A percentile compares a stretch with the other conserved stretches of the same genome.
These are phyloP conservation scores for Alternaria burnsii DNA, from an alignment of 2,329 filamentous ascomycete species.

Conservation along the genomic window DNA sequence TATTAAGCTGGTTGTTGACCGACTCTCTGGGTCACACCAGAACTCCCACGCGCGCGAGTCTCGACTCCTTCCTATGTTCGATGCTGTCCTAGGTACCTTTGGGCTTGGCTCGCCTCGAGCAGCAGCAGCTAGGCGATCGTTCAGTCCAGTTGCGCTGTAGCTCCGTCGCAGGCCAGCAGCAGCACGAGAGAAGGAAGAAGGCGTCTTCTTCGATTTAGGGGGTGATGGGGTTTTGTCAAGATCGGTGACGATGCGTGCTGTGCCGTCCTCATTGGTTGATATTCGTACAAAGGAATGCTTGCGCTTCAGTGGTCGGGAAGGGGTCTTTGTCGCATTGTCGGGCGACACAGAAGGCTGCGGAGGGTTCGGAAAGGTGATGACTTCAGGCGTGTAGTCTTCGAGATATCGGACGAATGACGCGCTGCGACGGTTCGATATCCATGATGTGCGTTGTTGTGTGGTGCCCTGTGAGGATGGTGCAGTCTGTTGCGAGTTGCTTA, in stretches of 20 bases:
- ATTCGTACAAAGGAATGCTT: slow-evolving; percentile 71
- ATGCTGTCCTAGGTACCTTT: slow-evolving; percentile 58
- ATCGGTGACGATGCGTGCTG: slow-evolving; percentile 81
- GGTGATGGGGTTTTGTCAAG: slow-evolving; percentile 75
- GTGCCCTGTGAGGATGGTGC: slow-evolving; percentile 43
- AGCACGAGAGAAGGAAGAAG: slow-evolving; percentile 48
- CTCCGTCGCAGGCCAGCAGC: slow-evolving; percentile 71
- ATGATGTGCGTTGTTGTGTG: slow-evolving; percentile 47
- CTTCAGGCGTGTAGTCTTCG: slow-evolving; percentile 46
- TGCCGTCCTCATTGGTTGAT: slow-evolving; percentile 86
- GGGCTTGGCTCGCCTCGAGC: slow-evolving; percentile 41
- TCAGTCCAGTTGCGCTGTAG: slow-evolving; percentile 68
- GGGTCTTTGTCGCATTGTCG: slow-evolving; percentile 51
- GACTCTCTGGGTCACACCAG: slow-evolving; percentile 81
- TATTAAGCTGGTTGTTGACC: slow-evolving; percentile 73
- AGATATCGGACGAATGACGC: slow-evolving; percentile 50
- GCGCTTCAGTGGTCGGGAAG: slow-evolving; percentile 52
- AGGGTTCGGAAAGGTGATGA: slow-evolving; percentile 41
- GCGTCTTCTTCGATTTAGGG: slow-evolving; percentile 61
- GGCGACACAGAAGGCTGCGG: slow-evolving; percentile 53
- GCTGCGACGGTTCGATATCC: slow-evolving; percentile 58
- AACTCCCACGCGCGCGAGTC: slow-evolving; percentile 92
- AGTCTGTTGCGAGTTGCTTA: slow-evolving; percentile 43
- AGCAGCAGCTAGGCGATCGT: slow-evolving; percentile 44
- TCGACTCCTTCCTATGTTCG: slow-evolving; percentile 75